Evolutionary conservation across 2,329 filamentous ascomycete genomes (phyloP).

Genomic region (Penicillium sp.): DNA sequence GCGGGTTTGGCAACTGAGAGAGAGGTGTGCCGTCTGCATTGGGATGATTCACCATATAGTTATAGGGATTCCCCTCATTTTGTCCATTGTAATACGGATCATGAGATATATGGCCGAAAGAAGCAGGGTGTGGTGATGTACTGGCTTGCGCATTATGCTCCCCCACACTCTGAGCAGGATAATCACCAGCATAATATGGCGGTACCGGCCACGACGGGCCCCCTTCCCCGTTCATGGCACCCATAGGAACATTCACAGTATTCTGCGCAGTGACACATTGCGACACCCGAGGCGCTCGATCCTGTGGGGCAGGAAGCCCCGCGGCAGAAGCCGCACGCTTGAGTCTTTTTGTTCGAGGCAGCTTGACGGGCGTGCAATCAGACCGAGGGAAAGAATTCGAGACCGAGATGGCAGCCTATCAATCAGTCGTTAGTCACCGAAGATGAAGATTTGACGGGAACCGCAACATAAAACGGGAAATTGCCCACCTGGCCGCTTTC

Average conservation of each 20-base stretch:
- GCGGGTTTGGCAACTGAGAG: neutral
- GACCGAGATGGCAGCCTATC: neutral
- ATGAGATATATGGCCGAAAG: too few relatives aligned
- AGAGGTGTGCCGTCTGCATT: too few relatives aligned
- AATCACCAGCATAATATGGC: neutral
- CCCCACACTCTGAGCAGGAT: neutral
- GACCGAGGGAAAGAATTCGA: neutral
- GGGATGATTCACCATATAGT: neutral
- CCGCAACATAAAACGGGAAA: neutral
- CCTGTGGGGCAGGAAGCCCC: neutral
- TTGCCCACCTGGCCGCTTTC: neutral
- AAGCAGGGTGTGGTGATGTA: neutral
- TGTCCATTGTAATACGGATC: too few relatives aligned
- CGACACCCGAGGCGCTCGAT: neutral
- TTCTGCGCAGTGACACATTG: slow-evolving; percentile 1
- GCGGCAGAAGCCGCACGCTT: slow-evolving; percentile 12
- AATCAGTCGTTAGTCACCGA: neutral
- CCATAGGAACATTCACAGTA: neutral
- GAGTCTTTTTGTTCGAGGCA: slow-evolving; percentile 14
- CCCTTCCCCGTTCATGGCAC: neutral
- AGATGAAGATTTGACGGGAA: neutral
- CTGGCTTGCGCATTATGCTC: neutral
- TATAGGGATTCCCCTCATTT: neutral
- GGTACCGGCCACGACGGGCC: neutral
- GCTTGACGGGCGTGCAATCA: slow-evolving; percentile 5